Conservation (phyloP, 1,139 yeast genomes). For the Debaryomyces subglobosus region DNA sequence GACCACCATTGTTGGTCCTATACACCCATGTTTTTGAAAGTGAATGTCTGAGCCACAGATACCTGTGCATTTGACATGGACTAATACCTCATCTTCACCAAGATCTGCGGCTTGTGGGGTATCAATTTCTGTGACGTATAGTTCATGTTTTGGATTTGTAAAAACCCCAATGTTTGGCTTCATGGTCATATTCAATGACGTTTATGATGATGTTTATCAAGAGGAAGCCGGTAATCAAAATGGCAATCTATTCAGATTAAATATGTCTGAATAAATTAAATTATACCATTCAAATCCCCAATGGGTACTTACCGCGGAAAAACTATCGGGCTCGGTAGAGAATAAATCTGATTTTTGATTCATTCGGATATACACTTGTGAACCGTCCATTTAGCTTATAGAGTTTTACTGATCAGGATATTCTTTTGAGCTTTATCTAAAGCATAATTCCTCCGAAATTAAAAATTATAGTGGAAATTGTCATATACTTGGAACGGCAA, state of each 20-base stretch:
- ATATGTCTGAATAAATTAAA: background rate
- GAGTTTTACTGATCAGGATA: background rate
- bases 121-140: constrained; percentile 11
- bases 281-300: constrained; percentile 1
- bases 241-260: background rate
- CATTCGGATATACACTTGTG: background rate
- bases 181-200: background rate
- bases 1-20: constrained; percentile 25
- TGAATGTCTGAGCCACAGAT: constrained; percentile 37
- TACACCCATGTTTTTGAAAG: constrained; percentile 28
- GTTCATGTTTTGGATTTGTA: constrained; percentile 15
- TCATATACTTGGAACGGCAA: background rate
- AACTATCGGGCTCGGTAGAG: background rate
- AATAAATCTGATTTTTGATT: background rate
- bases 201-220: background rate
- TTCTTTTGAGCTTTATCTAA: background rate
- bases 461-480: background rate
- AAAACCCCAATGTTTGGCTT: constrained; percentile 14
- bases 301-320: constrained; percentile 1
- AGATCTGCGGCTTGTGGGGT: constrained; percentile 11
- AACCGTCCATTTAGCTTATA: background rate
- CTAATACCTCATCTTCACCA: constrained; percentile 15
- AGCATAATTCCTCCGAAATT: background rate
- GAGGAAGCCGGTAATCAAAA: background rate
- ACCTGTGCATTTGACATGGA: constrained; percentile 46